These are phyloP conservation scores for Skeletonema potamos DNA, from an alignment of 108 stramenopile species.

Conservation along the genomic window DNA sequence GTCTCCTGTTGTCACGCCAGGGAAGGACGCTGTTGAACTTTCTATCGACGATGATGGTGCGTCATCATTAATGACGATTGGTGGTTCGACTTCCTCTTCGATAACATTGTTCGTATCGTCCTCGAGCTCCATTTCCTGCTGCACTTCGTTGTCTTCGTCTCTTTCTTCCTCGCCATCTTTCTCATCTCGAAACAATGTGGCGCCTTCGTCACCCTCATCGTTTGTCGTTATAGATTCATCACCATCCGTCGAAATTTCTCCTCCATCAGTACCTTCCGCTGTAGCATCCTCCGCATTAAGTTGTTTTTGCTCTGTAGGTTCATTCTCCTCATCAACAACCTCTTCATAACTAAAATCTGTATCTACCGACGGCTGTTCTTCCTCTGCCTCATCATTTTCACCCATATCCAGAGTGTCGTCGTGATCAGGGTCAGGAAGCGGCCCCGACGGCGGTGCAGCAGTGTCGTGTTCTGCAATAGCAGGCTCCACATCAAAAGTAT, in stretches of 20 bases:
- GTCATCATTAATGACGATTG: neutral
- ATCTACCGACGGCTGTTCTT: neutral
- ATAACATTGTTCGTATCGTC: neutral
- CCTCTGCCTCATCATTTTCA: neutral
- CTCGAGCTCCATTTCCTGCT: neutral
- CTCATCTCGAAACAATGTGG: neutral
- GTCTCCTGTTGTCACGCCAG: neutral
- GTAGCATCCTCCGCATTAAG: neutral
- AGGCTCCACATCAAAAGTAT: neutral
- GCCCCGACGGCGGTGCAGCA: neutral
- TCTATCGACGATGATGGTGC: neutral
- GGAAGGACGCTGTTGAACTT: neutral
- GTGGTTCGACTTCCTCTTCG: neutral
- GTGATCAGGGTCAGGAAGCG: neutral
- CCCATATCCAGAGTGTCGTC: neutral
- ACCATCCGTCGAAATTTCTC: neutral
- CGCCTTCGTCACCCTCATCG: neutral
- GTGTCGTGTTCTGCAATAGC: neutral
- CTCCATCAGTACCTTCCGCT: neutral
- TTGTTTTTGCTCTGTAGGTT: neutral
- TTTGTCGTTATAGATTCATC: neutral
- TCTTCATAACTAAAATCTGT: no score
- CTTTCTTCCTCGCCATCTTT: neutral
- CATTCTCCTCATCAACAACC: neutral
- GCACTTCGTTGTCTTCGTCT: neutral